These are phyloP conservation scores for Pinus tabuliformis DNA, from an alignment of 75 land plant genomes.

Conservation along the genomic window DNA sequence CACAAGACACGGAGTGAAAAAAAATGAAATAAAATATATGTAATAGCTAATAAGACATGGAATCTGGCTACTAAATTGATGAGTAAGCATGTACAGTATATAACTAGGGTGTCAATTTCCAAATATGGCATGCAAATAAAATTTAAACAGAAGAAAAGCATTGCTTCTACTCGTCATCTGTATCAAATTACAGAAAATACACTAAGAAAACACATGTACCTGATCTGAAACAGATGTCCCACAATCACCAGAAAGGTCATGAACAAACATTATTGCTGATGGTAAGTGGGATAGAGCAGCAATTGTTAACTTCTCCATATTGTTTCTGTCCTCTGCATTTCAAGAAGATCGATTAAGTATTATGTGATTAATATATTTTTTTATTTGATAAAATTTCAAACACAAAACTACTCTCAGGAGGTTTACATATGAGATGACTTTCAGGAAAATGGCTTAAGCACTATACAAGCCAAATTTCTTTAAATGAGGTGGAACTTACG, in stretches of 20 bases:
- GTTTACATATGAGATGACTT: no score
- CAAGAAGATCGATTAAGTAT: not conserved
- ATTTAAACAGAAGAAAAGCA: not conserved
- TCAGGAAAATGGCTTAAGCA: no score
- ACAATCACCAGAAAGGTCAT: constrained; percentile 96
- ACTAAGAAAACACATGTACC: constrained; percentile 32
- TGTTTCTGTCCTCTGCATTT: constrained; percentile 87
- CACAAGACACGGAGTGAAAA: not conserved
- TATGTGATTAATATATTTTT: not conserved
- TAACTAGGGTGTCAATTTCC: not conserved
- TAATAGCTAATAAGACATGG: not conserved
- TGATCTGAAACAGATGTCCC: constrained; percentile 89
- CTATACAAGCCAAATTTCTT: no score
- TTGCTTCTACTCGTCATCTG: not conserved
- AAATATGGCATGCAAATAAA: not conserved
- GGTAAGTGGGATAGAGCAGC: constrained; percentile 96
- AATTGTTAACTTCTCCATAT: constrained; percentile 90
- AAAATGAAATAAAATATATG: not conserved
- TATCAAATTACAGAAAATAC: not conserved
- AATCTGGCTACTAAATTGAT: not conserved
- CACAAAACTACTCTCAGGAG: not conserved
- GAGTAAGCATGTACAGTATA: not conserved
- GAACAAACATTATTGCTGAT: constrained; percentile 91
- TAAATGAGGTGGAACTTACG: no score
- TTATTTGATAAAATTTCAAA: not conserved